Evolutionary conservation across 108 stramenopile genomes (phyloP), one percentile per base, ranked within the genome.

Genomic region (Pseudonitzschia multiseries): DNA sequence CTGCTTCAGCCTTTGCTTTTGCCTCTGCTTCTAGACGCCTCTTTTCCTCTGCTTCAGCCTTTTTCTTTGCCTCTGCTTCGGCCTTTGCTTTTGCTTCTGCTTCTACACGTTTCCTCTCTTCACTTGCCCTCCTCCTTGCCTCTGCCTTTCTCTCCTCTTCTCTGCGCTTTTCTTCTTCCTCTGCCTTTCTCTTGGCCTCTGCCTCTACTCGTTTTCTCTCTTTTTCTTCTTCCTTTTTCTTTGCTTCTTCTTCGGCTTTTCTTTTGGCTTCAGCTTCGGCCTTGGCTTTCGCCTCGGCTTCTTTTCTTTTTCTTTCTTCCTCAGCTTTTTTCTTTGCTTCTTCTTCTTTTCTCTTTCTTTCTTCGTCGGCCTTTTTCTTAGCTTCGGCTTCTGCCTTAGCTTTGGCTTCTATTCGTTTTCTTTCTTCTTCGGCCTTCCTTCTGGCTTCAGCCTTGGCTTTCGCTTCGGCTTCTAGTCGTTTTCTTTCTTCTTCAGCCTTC

Each of bases 401-500:
- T 24, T 65, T 24, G 40, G 27, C 29, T 15, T 43, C 64, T 31
- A 65, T 15, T 18, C 64, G 36, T 44, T 21, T 42, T 41, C 42
- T 36, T 44, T 65, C 64, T 44, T 65, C 64, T 43, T 65, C 64
- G 18, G 64, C 64, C 21, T 65, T 65, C 40, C 42, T 40, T 24
- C 8, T 60, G 24, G 59, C 59, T 65, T 1, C 64, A 20, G 32
- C 40, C 24, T 65, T 31, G 33, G 21, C 41, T 65, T 44, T 65
- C 12, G 64, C 36, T 8, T 42, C 57, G 14, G 57, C 57, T 14
- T 59, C 57, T 31, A 26, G 21, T 12, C 57, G 57, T 59, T 28
- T 59, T 26, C 57, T 46, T 65, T 65, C 64, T 20, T 65, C 64
- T 18, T 65, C 64, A 24, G 64, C 64, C 18, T 65, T 65, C 2